These are phyloP conservation scores for Spergularia marina DNA, from an alignment of 148 eudicot genomes.

Conservation along the genomic window DNA sequence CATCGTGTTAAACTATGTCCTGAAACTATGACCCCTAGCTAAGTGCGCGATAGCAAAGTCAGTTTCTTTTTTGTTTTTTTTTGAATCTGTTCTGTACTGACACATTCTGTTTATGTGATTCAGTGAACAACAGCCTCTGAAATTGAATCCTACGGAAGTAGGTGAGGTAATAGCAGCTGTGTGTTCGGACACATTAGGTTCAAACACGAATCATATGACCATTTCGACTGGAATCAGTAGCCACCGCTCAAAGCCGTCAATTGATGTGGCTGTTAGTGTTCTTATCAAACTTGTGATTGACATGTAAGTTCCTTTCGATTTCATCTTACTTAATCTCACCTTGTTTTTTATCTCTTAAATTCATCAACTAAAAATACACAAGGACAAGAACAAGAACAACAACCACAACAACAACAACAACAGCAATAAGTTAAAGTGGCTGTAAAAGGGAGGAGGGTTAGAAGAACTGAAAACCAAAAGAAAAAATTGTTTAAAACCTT, in stretches of 20 bases:
- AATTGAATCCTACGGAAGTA: conserved; percentile 79
- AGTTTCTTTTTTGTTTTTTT: not conserved
- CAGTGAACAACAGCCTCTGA: conserved; percentile 97
- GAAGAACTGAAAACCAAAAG: too few species aligned
- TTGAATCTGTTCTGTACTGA: conserved; percentile 5
- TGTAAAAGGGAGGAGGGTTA: too few species aligned
- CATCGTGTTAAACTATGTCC: too few species aligned
- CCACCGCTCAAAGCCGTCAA: conserved; percentile 73
- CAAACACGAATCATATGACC: conserved; percentile 54
- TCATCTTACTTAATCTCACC: not conserved
- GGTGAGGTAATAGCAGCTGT: conserved; percentile 93
- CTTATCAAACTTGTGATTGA: conserved; percentile 97
- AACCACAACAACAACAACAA: too few species aligned
- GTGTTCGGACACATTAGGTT: conserved; percentile 72
- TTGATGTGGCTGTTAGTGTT: conserved; percentile 96
- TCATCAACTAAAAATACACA: too few species aligned
- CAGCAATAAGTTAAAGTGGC: too few species aligned
- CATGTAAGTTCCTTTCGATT: conserved; percentile 61
- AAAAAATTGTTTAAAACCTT: too few species aligned
- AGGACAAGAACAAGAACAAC: too few species aligned
- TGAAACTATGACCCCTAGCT: too few species aligned
- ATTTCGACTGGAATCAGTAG: conserved; percentile 68
- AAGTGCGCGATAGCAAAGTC: too few species aligned
- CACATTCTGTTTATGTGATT: conserved; percentile 9
- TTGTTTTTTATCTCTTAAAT: too few species aligned